These are phyloP conservation scores for Penicillium macrosclerotiorum DNA, from an alignment of 495 filamentous ascomycete genomes.

Conservation along the genomic window DNA sequence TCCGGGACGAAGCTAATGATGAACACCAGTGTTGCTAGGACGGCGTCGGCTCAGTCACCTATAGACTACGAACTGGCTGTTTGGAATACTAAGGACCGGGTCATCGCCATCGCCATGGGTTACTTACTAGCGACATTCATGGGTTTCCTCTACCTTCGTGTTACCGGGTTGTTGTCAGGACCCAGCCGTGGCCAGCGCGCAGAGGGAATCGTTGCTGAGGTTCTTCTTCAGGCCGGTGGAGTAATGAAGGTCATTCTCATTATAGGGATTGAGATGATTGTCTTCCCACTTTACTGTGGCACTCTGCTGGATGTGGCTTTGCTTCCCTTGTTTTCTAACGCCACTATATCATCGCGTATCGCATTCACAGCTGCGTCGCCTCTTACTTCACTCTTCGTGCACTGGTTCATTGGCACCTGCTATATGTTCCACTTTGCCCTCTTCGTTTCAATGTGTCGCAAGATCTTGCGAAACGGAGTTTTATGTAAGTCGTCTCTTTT, in stretches of 20 bases:
- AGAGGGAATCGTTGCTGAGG: conserved; percentile 77
- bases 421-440: conserved; percentile 99
- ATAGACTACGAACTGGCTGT: conserved; percentile 64
- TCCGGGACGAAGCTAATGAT: conserved; percentile 27
- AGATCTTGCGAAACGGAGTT: conserved; percentile 91
- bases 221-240: conserved; percentile 87
- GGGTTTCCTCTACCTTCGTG: conserved; percentile 74
- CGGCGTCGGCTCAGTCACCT: conserved; percentile 16
- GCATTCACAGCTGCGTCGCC: conserved; percentile 73
- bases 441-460: conserved; percentile 98
- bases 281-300: conserved; percentile 94
- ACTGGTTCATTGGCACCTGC: conserved; percentile 98
- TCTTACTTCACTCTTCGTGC: conserved; percentile 86
- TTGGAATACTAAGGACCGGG: conserved; percentile 75
- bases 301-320: conserved; percentile 85
- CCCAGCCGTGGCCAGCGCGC: conserved; percentile 65
- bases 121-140: conserved; percentile 72
- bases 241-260: conserved; percentile 98
- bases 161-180: conserved; percentile 63
- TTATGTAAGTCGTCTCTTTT: conserved; percentile 71
- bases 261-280: conserved; percentile 98
- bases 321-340: conserved; percentile 80
- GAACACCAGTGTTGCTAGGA: conserved; percentile 19
- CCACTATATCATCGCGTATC: conserved; percentile 71
- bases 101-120: conserved; percentile 76